Evolutionary conservation across 164 flowering plant species (phyloP).

Genomic region (Chimonanthus salicifolius): DNA sequence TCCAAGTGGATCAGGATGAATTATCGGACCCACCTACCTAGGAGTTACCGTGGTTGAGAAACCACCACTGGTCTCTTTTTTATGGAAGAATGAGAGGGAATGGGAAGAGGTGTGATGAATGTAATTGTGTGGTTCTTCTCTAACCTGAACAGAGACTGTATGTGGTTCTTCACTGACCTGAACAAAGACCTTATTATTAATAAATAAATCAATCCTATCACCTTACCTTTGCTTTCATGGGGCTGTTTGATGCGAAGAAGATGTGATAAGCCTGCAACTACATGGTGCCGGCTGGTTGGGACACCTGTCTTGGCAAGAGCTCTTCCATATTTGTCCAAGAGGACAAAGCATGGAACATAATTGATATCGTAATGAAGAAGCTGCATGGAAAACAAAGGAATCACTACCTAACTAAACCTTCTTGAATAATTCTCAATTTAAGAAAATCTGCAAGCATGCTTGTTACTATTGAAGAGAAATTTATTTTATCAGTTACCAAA

Average conservation of each 20-base stretch:
- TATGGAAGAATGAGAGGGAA: too few relatives aligned
- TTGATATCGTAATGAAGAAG: slow-evolving; percentile 68
- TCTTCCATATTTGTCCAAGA: slow-evolving; percentile 69
- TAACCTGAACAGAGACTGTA: too few relatives aligned
- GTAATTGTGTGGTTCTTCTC: too few relatives aligned
- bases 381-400: slow-evolving; percentile 31
- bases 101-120: too few relatives aligned
- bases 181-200: too few relatives aligned
- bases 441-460: not conserved
- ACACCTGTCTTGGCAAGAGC: slow-evolving; percentile 76
- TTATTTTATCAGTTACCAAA: not conserved
- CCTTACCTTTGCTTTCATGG: slow-evolving; percentile 3
- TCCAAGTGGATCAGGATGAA: too few relatives aligned
- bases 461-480: not conserved
- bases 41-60: too few relatives aligned
- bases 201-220: too few relatives aligned
- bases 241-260: slow-evolving; percentile 62
- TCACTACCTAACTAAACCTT: not conserved
- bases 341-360: slow-evolving; percentile 82
- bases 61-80: too few relatives aligned
- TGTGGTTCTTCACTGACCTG: too few relatives aligned
- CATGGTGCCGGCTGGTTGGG: slow-evolving; percentile 69
- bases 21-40: too few relatives aligned
- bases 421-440: not conserved
- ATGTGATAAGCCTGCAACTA: slow-evolving; percentile 66